phyloP scores from a whole-genome alignment of 306 rosid genomes.

The Arachis stenosperma region DNA sequence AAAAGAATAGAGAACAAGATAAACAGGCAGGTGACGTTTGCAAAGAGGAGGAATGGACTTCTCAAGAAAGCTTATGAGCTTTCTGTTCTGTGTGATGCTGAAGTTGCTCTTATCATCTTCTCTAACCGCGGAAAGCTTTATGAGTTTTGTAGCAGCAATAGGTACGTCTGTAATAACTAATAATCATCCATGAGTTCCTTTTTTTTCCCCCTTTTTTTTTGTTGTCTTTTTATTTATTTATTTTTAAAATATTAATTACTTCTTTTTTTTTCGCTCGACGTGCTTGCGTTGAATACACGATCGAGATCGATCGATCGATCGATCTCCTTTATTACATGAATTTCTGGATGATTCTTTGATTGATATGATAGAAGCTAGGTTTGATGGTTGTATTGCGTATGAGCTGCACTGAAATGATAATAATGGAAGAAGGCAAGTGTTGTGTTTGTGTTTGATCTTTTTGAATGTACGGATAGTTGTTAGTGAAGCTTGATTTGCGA shows the following conservation, averaged over 20 bases:
- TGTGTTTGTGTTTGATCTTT: constrained; percentile 28
- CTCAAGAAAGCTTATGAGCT: constrained; percentile 95
- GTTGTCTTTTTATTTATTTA: neutral
- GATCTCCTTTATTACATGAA: neutral
- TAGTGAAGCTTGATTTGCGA: constrained; percentile 6
- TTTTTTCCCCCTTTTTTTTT: neutral
- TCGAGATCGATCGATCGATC: no score
- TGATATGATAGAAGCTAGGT: constrained; percentile 9
- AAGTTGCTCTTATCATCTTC: constrained; percentile 92
- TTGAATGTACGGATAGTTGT: neutral
- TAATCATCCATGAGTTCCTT: neutral
- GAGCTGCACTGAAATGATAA: neutral
- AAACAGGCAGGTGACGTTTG: constrained; percentile 95
- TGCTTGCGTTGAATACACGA: neutral
- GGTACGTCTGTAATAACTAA: constrained; percentile 43
- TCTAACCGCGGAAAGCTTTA: constrained; percentile 92
- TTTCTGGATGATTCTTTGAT: constrained; percentile 14
- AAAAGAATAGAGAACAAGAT: constrained; percentile 97
- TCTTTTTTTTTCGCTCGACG: neutral
- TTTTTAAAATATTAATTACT: neutral
- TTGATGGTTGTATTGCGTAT: constrained; percentile 5
- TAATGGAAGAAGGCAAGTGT: neutral
- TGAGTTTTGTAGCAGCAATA: constrained; percentile 83
- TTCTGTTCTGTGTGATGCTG: constrained; percentile 90
- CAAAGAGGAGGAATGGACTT: constrained; percentile 90